phyloP scores from a whole-genome alignment of 2,329 filamentous ascomycete species.

The Phaeosphaeria sp. region DNA sequence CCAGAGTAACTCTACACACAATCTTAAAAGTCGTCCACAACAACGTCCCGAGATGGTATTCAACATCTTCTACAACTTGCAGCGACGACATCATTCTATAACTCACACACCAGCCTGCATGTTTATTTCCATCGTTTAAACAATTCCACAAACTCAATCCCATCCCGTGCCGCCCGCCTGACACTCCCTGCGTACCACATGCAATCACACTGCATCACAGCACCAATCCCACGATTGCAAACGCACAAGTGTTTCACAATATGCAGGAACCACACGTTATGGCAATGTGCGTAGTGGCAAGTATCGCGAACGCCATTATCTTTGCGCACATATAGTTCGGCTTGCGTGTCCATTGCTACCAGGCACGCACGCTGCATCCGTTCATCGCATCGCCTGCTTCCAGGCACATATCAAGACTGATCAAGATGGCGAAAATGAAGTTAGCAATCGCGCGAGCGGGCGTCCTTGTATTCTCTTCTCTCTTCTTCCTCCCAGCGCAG shows the following conservation, averaged over 20 bases:
- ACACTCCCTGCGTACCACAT: neutral
- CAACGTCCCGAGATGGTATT: too few species aligned
- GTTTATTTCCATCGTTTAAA: neutral
- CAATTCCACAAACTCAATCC: neutral
- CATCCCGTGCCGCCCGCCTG: neutral
- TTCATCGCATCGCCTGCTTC: neutral
- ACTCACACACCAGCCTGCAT: too few species aligned
- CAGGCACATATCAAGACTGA: neutral
- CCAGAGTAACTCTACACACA: too few species aligned
- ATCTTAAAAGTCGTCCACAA: too few species aligned
- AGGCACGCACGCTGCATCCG: too few species aligned
- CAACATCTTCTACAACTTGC: too few species aligned
- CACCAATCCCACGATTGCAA: neutral
- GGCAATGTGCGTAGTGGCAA: slow-evolving; percentile 2
- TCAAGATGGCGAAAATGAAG: neutral
- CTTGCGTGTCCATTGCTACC: too few species aligned
- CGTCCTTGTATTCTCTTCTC: neutral
- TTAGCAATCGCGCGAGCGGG: too few species aligned
- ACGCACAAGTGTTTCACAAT: slow-evolving; percentile 4
- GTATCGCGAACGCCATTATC: neutral
- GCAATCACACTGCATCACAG: neutral
- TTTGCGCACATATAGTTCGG: neutral
- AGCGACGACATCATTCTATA: too few species aligned
- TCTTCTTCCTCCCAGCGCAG: neutral
- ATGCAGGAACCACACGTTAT: slow-evolving; percentile 2